Conservation (phyloP, 306 rosid species). For the Ochetophila trinervis region DNA sequence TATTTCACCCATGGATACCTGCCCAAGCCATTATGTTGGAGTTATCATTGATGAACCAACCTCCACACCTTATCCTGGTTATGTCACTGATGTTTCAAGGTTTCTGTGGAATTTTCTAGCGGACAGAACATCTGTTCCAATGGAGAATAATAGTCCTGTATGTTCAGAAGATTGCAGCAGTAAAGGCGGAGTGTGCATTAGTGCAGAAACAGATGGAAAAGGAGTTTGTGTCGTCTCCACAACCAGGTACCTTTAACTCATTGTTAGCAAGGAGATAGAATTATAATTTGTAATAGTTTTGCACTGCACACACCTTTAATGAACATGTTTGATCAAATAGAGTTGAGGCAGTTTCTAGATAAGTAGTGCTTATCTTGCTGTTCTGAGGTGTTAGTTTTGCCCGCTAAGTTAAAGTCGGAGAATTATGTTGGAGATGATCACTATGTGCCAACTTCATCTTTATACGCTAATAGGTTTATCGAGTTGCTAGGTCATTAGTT, state of each 20-base stretch:
- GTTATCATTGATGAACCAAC: conserved; percentile 77
- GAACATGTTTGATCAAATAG: conserved; percentile 5
- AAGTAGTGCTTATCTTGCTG: too few relatives aligned
- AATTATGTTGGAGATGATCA: too few relatives aligned
- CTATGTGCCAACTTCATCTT: too few relatives aligned
- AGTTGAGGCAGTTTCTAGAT: background rate
- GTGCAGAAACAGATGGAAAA: conserved; percentile 69
- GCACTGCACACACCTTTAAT: background rate
- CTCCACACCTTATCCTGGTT: conserved; percentile 55
- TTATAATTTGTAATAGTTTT: background rate
- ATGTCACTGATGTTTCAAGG: conserved; percentile 71
- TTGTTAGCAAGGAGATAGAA: background rate
- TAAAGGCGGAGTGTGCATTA: conserved; percentile 67
- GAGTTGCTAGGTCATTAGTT: too few relatives aligned
- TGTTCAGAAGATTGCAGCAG: conserved; percentile 69
- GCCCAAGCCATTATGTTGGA: conserved; percentile 92
- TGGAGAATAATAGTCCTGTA: conserved; percentile 41
- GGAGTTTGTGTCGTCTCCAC: conserved; percentile 80
- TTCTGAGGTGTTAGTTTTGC: too few relatives aligned
- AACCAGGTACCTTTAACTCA: conserved; percentile 67
- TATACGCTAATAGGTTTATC: too few relatives aligned
- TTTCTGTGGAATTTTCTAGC: conserved; percentile 88
- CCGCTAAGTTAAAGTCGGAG: too few relatives aligned
- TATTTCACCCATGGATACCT: conserved; percentile 57
- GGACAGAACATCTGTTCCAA: conserved; percentile 61